A percentile compares a stretch with the other conserved stretches of the same genome.
These are phyloP conservation scores for Cucurbita ficifolia DNA, from an alignment of 306 rosid genomes.

Conservation along the genomic window DNA sequence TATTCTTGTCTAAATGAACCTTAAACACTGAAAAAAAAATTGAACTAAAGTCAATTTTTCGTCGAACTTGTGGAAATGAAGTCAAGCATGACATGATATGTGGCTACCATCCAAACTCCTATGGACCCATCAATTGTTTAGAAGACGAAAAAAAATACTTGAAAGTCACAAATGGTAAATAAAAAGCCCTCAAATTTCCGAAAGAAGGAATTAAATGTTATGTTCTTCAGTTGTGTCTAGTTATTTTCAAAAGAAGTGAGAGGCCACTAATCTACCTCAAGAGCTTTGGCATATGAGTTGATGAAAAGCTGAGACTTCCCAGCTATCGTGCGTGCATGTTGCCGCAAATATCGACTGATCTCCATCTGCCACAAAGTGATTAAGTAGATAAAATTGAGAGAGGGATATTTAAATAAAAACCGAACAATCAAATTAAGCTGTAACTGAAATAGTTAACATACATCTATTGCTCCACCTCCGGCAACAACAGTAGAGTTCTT, in stretches of 20 bases:
- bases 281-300: conserved; percentile 92
- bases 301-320: conserved; percentile 93
- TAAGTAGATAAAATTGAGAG: neutral
- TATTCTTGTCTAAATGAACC: too few species aligned
- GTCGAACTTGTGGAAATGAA: neutral
- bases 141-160: neutral
- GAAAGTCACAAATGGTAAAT: neutral
- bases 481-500: conserved; percentile 97
- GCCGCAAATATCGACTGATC: conserved; percentile 83
- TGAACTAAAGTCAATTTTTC: neutral
- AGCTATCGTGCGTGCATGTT: conserved; percentile 80
- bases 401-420: neutral
- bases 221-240: neutral
- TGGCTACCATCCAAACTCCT: neutral
- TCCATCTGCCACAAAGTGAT: conserved; percentile 66
- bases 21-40: neutral
- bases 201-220: neutral
- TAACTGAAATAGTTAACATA: conserved; percentile 14
- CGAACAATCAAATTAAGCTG: neutral
- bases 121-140: neutral
- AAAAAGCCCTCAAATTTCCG: neutral
- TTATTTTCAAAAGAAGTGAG: neutral
- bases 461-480: conserved; percentile 99
- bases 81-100: neutral
- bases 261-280: conserved; percentile 40